A percentile compares a stretch with the other conserved stretches of the same genome.
Evolutionary conservation across 192 early-diverging fungal species (phyloP).

Genomic region (Coemansia asiatica): DNA sequence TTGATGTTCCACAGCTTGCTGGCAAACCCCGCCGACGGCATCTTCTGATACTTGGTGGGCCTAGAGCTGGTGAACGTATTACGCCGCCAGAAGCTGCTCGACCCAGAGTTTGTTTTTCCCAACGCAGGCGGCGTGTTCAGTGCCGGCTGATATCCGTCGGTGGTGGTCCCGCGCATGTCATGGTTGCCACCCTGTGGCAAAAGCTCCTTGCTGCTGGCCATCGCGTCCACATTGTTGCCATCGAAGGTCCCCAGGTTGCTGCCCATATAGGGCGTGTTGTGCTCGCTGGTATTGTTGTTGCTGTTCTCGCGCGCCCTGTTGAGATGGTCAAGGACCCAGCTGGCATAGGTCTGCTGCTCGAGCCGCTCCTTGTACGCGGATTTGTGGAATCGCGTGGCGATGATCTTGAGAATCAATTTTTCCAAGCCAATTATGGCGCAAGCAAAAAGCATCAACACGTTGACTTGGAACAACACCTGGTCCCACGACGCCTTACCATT

Average conservation of each 20-base stretch:
- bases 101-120: conserved; percentile 18
- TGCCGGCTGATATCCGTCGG: background rate
- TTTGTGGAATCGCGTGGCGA: conserved; percentile 65
- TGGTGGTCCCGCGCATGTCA: background rate
- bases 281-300: background rate
- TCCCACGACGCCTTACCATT: conserved; percentile 48
- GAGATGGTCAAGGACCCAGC: conserved; percentile 62
- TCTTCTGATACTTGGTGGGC: conserved; percentile 24
- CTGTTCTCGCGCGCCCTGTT: conserved; percentile 52
- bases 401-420: conserved; percentile 63
- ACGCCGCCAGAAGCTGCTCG: conserved; percentile 36
- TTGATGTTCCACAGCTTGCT: conserved; percentile 50
- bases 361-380: conserved; percentile 68
- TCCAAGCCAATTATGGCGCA: conserved; percentile 58
- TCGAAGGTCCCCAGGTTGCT: conserved; percentile 28
- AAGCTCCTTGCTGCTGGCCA: conserved; percentile 43
- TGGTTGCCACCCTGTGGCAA: conserved; percentile 5
- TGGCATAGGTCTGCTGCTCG: conserved; percentile 59
- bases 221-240: conserved; percentile 9
- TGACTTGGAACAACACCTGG: conserved; percentile 58
- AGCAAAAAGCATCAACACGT: conserved; percentile 53
- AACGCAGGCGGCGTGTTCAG: conserved; percentile 31
- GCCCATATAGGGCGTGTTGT: conserved; percentile 25
- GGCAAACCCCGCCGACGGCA: conserved; percentile 31
- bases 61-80: conserved; percentile 23